Conservation (phyloP, 345 rosid species). For the Capsella bursapastoris region DNA sequence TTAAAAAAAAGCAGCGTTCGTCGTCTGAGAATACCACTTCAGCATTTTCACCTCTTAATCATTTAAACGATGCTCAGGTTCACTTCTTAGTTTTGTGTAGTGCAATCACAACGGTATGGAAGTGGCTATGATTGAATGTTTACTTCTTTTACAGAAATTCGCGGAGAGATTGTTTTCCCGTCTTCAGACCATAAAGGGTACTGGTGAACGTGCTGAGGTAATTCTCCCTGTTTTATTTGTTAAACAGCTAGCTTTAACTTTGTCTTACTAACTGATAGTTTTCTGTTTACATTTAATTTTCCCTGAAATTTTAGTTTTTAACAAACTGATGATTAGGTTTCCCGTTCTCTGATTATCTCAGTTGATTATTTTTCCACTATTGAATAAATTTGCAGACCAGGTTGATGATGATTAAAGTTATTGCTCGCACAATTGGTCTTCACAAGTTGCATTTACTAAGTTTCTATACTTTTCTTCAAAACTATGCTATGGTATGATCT, state of each 20-base stretch:
- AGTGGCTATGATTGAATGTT: slow-evolving; percentile 8
- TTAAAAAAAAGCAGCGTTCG: slow-evolving; percentile 78
- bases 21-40: slow-evolving; percentile 56
- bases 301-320: slow-evolving; percentile 2
- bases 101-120: neutral
- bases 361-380: neutral
- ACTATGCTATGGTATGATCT: slow-evolving; percentile 73
- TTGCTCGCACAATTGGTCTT: slow-evolving; percentile 90
- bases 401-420: slow-evolving; percentile 91
- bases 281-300: neutral
- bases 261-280: neutral
- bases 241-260: neutral
- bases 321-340: slow-evolving; percentile 10
- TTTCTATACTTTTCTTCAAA: slow-evolving; percentile 79
- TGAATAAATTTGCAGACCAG: slow-evolving; percentile 63
- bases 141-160: slow-evolving; percentile 62
- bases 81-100: slow-evolving; percentile 20
- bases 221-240: slow-evolving; percentile 23
- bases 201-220: slow-evolving; percentile 81
- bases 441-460: slow-evolving; percentile 79
- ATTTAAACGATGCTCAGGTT: slow-evolving; percentile 92
- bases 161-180: slow-evolving; percentile 86
- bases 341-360: neutral
- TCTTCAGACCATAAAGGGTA: slow-evolving; percentile 72
- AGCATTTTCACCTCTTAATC: slow-evolving; percentile 77